phyloP scores from a whole-genome alignment of 345 rosid species.

The Carallia brachiata region DNA sequence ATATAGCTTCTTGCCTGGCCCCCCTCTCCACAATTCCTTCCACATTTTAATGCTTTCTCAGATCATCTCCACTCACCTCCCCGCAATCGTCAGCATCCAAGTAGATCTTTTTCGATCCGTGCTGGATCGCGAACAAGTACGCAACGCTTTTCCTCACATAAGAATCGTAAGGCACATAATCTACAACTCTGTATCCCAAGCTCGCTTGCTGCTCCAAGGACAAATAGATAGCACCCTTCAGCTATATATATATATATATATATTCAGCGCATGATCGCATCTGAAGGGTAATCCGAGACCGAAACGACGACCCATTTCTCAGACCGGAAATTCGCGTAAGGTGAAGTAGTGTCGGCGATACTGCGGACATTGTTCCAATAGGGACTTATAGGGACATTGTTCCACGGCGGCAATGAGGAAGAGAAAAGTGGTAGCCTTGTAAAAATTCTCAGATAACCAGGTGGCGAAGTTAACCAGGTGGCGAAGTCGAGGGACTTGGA shows the following conservation, averaged over 20 bases:
- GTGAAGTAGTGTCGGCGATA: slow-evolving; percentile 57
- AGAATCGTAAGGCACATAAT: slow-evolving; percentile 83
- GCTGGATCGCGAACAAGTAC: slow-evolving; percentile 91
- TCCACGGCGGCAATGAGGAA: slow-evolving; percentile 55
- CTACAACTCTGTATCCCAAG: slow-evolving; percentile 69
- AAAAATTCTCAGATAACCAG: slow-evolving; percentile 68
- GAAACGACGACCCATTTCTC: slow-evolving; percentile 76
- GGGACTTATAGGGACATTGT: slow-evolving; percentile 40
- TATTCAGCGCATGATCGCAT: slow-evolving; percentile 21
- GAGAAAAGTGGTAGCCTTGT: slow-evolving; percentile 39
- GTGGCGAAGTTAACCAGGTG: slow-evolving; percentile 74
- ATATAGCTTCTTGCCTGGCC: slow-evolving; percentile 72
- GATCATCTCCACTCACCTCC: slow-evolving; percentile 75
- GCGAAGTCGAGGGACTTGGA: slow-evolving; percentile 77
- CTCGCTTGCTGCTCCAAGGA: slow-evolving; percentile 84
- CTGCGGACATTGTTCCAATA: slow-evolving; percentile 64
- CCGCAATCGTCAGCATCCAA: slow-evolving; percentile 92
- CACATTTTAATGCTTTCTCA: slow-evolving; percentile 87
- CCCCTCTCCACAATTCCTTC: slow-evolving; percentile 79
- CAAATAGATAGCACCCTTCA: slow-evolving; percentile 75
- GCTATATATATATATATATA: too few species aligned
- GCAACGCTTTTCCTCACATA: slow-evolving; percentile 82
- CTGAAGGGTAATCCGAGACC: slow-evolving; percentile 70
- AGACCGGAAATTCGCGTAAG: slow-evolving; percentile 72
- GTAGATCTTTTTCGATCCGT: slow-evolving; percentile 81